Conservation (phyloP, 139 green algal species). For the Mesotaenium endlicherianum region DNA sequence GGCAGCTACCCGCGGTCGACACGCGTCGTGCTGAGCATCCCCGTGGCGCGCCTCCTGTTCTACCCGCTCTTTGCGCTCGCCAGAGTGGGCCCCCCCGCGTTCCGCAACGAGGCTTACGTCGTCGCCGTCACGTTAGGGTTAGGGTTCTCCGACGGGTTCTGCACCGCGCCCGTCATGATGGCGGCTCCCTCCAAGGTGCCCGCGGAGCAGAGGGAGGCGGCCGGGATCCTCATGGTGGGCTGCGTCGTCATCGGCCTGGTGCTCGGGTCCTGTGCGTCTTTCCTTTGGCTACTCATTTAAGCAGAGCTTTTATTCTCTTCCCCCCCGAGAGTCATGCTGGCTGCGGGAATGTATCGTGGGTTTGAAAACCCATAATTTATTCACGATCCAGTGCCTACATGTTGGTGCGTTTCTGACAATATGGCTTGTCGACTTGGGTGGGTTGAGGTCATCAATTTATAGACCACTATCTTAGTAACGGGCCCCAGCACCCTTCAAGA, state of each 20-base stretch:
- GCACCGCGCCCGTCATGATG: conserved; percentile 48
- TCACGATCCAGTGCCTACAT: too few species aligned
- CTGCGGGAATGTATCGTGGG: too few species aligned
- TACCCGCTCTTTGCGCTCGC: conserved; percentile 58
- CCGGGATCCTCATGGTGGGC: conserved; percentile 75
- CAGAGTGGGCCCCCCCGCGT: not conserved
- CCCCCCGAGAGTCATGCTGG: too few species aligned
- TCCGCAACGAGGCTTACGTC: conserved; percentile 20
- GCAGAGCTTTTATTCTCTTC: too few species aligned
- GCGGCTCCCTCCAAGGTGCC: conserved; percentile 20
- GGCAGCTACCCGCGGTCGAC: not conserved
- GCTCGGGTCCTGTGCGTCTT: too few species aligned
- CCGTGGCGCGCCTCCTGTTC: conserved; percentile 56
- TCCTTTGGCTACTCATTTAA: too few species aligned
- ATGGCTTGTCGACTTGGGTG: too few species aligned
- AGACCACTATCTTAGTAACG: too few species aligned
- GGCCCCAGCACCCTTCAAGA: too few species aligned
- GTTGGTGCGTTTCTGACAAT: too few species aligned
- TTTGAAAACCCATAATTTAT: too few species aligned
- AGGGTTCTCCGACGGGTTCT: conserved; percentile 66
- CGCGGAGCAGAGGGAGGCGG: conserved; percentile 49
- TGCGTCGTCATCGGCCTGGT: conserved; percentile 75
- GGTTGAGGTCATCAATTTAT: too few species aligned
- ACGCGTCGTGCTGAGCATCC: not conserved
- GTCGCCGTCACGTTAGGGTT: conserved; percentile 55